A percentile compares a stretch with the other conserved stretches of the same genome.
Evolutionary conservation across 768 basidiomycete genomes (phyloP).

Genomic region (Goffeauzyma gilvescens): DNA sequence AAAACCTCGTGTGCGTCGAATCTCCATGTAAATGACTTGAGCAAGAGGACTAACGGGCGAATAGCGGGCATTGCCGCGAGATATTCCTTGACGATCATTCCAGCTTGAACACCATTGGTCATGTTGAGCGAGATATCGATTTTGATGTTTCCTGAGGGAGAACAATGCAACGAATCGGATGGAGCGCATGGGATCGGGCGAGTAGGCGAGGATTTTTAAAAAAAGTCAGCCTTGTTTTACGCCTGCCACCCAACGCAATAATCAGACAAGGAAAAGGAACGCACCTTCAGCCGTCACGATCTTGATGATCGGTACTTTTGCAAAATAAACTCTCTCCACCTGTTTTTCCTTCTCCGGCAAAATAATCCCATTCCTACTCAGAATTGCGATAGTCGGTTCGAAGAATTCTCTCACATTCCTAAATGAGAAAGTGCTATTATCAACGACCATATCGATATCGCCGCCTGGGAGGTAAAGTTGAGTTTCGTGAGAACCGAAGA

Average conservation of each 20-base stretch:
- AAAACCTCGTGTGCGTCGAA: conserved; percentile 96
- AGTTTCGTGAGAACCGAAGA: conserved; percentile 86
- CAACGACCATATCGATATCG: conserved; percentile 83
- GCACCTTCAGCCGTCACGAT: conserved; percentile 57
- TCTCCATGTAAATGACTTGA: conserved; percentile 76
- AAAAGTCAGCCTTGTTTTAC: conserved; percentile 19
- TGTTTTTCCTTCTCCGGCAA: too few species aligned
- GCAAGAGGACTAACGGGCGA: conserved; percentile 65
- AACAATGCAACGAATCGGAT: neutral
- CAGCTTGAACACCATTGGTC: conserved; percentile 59
- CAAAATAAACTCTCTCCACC: too few species aligned
- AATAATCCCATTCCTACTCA: too few species aligned
- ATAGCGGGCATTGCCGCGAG: conserved; percentile 56
- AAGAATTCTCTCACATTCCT: conserved; percentile 47
- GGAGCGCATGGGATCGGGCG: neutral
- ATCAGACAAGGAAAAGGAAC: conserved; percentile 1
- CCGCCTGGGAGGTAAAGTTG: conserved; percentile 82
- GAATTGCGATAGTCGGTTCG: too few species aligned
- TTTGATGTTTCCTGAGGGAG: conserved; percentile 21
- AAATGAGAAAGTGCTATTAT: neutral
- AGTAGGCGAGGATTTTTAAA: neutral
- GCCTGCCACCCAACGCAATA: conserved; percentile 9
- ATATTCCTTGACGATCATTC: conserved; percentile 61
- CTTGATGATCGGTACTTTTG: conserved; percentile 92
- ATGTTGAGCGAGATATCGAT: conserved; percentile 93